Conservation (phyloP, 805 yeast species). For the Yarrowia hollandica region DNA sequence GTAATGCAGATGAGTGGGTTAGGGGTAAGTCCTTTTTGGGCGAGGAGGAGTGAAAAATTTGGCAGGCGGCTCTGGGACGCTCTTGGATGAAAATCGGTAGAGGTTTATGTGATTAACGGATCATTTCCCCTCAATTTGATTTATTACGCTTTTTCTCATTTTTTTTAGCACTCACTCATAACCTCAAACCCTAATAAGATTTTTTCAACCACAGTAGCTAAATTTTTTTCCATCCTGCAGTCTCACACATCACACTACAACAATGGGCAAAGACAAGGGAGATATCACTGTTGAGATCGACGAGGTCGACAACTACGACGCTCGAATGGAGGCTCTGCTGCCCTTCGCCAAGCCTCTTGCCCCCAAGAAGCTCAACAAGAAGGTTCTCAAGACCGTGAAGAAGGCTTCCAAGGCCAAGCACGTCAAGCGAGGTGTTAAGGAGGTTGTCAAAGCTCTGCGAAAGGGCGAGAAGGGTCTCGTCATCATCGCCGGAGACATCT, state of each 20-base stretch:
- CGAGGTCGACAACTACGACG: conserved; percentile 78
- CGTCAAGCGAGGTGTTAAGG: conserved; percentile 98
- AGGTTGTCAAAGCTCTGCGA: conserved; percentile 95
- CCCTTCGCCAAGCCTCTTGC: conserved; percentile 96
- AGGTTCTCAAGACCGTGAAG: conserved; percentile 91
- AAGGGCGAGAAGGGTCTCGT: conserved; percentile 98
- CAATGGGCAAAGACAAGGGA: conserved; percentile 37
- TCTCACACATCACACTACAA: conserved; percentile 24
- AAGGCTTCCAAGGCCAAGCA: conserved; percentile 98
- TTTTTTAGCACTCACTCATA: neutral
- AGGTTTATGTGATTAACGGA: neutral
- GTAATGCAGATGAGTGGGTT: conserved; percentile 1
- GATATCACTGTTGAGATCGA: conserved; percentile 31
- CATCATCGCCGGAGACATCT: conserved; percentile 95
- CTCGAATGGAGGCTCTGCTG: conserved; percentile 83
- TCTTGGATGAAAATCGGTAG: neutral
- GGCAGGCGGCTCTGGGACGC: neutral
- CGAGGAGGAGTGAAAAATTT: neutral
- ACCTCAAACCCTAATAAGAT: conserved; percentile 19
- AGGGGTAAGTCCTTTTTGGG: neutral
- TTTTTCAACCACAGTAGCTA: conserved; percentile 11
- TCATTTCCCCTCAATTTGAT: no score
- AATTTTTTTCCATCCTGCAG: conserved; percentile 25
- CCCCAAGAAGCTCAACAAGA: conserved; percentile 91
- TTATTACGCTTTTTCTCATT: neutral